These are phyloP conservation scores for Suillus subalutaceus DNA, from an alignment of 768 basidiomycete genomes.

Conservation along the genomic window DNA sequence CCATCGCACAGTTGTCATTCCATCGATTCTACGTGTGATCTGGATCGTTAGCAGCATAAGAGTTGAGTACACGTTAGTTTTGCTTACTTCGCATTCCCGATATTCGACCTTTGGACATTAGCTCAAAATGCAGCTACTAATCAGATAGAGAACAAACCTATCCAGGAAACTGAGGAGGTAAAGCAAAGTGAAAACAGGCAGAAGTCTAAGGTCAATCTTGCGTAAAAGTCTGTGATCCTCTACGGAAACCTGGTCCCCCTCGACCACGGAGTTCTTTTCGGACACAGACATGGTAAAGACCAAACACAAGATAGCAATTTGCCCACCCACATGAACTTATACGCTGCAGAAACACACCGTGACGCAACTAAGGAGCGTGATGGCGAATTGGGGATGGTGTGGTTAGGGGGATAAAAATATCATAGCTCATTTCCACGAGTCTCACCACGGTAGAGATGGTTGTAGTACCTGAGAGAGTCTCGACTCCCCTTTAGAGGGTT, in stretches of 20 bases:
- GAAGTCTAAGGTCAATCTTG: slow-evolving; percentile 39
- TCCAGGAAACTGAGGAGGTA: slow-evolving; percentile 47
- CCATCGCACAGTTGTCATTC: slow-evolving; percentile 45
- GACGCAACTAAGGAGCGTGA: slow-evolving; percentile 6
- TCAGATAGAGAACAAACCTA: slow-evolving; percentile 25
- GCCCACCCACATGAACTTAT: background rate
- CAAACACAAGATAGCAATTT: background rate
- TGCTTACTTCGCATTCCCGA: slow-evolving; percentile 42
- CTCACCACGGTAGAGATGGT: background rate
- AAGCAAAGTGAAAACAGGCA: slow-evolving; percentile 43
- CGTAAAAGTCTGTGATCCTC: slow-evolving; percentile 32
- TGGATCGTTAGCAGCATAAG: slow-evolving; percentile 2
- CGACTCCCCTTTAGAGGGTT: no score
- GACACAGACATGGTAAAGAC: slow-evolving; percentile 13
- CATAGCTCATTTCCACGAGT: background rate
- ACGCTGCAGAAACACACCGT: no score
- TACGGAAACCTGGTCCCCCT: slow-evolving; percentile 8
- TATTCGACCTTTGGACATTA: slow-evolving; percentile 32
- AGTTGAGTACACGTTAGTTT: background rate
- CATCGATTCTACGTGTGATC: slow-evolving; percentile 47
- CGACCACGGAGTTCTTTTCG: slow-evolving; percentile 16
- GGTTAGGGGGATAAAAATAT: background rate
- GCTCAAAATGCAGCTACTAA: background rate
- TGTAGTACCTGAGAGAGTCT: background rate
- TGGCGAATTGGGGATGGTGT: background rate